These are phyloP conservation scores for Colletotrichum filicis DNA, from an alignment of 2,329 filamentous ascomycete species.

Conservation along the genomic window DNA sequence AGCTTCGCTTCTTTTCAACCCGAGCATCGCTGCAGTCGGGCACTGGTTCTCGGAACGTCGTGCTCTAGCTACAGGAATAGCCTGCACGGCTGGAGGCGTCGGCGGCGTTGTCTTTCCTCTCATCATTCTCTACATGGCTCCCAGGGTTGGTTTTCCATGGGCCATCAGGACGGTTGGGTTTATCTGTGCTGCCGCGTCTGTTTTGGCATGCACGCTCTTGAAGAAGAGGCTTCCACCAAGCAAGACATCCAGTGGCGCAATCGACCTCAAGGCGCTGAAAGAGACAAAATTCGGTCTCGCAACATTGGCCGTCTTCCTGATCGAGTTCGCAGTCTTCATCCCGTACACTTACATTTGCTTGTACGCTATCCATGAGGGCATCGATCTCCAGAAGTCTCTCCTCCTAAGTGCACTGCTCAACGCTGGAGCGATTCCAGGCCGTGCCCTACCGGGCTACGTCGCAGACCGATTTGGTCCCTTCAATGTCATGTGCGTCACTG, in stretches of 20 bases:
- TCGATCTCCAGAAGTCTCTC: slow-evolving; percentile 67
- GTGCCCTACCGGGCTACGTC: slow-evolving; percentile 73
- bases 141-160: slow-evolving; percentile 46
- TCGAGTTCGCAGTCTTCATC: slow-evolving; percentile 71
- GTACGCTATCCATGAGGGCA: slow-evolving; percentile 67
- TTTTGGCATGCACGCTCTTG: slow-evolving; percentile 44
- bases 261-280: slow-evolving; percentile 63
- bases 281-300: slow-evolving; percentile 63
- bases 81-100: slow-evolving; percentile 71
- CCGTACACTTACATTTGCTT: slow-evolving; percentile 77
- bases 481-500: slow-evolving; percentile 73
- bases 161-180: slow-evolving; percentile 44
- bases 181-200: slow-evolving; percentile 37
- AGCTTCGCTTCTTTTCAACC: slow-evolving; percentile 76
- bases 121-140: slow-evolving; percentile 41
- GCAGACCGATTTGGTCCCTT: slow-evolving; percentile 77
- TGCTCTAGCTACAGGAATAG: slow-evolving; percentile 76
- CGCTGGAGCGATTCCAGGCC: slow-evolving; percentile 73
- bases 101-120: slow-evolving; percentile 65
- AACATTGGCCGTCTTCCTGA: slow-evolving; percentile 65
- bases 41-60: slow-evolving; percentile 75
- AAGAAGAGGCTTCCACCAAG: slow-evolving; percentile 61
- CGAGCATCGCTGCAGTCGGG: slow-evolving; percentile 72
- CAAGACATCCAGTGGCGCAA: slow-evolving; percentile 52
- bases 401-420: slow-evolving; percentile 78